A percentile compares a stretch with the other conserved stretches of the same genome.
Evolutionary conservation across 2,329 filamentous ascomycete genomes (phyloP).

Genomic region (Chrysosporium keratinophilum): DNA sequence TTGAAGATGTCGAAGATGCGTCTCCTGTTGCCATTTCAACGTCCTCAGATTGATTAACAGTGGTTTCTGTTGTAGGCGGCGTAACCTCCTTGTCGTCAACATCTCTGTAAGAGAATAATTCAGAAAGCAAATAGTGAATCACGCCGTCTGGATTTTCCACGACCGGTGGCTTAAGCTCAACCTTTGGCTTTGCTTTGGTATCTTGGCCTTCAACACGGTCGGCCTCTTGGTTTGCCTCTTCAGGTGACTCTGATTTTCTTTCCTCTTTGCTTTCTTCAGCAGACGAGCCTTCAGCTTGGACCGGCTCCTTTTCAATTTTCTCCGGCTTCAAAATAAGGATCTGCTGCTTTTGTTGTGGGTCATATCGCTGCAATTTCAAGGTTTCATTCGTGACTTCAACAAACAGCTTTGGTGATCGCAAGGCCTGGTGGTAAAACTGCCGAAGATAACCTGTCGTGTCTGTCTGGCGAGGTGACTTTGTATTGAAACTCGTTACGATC

Average conservation of each 20-base stretch:
- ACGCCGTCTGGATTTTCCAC: conserved; percentile 92
- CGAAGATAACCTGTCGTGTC: conserved; percentile 67
- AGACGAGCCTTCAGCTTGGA: conserved; percentile 6
- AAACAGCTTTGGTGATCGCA: conserved; percentile 76
- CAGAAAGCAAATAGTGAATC: conserved; percentile 85
- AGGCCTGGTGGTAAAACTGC: conserved; percentile 63
- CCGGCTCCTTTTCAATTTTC: conserved; percentile 20
- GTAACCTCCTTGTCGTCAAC: conserved; percentile 69
- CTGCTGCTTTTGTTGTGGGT: conserved; percentile 45
- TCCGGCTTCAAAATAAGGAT: conserved; percentile 42
- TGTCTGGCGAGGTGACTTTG: conserved; percentile 44
- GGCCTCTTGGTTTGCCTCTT: conserved; percentile 21
- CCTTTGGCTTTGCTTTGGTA: conserved; percentile 42
- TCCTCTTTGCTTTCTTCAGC: conserved; percentile 27
- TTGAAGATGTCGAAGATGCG: conserved; percentile 24
- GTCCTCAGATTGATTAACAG: conserved; percentile 33
- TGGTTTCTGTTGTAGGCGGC: conserved; percentile 20
- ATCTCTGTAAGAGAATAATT: conserved; percentile 82
- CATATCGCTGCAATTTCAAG: conserved; percentile 59
- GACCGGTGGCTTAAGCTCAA: conserved; percentile 68
- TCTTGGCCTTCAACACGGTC: conserved; percentile 9
- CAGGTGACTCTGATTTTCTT: conserved; percentile 20
- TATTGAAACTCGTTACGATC: conserved; percentile 67
- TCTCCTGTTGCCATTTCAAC: conserved; percentile 42
- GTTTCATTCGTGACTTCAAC: conserved; percentile 79